Conservation (phyloP, 2,329 filamentous ascomycete genomes). For the Cordyceps tenuipes region DNA sequence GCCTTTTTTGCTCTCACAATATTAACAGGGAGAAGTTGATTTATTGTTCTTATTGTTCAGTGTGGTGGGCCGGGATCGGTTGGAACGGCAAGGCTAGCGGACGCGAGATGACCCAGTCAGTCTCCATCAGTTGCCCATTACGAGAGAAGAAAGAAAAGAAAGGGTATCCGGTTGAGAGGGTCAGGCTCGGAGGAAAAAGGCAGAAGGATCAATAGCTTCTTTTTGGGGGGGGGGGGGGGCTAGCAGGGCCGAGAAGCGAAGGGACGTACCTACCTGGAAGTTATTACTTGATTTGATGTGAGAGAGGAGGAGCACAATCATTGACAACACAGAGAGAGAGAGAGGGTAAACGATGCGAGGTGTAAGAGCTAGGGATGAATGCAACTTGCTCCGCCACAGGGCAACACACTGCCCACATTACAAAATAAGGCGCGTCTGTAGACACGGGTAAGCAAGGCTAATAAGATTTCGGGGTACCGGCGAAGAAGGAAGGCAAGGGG, state of each 20-base stretch:
- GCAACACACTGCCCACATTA: not conserved
- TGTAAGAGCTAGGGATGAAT: not conserved
- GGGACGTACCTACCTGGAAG: not conserved
- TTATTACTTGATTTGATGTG: not conserved
- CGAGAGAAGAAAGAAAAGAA: not conserved
- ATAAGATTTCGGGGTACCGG: not conserved
- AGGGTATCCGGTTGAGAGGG: not conserved
- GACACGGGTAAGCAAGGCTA: not conserved
- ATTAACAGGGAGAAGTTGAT: not conserved
- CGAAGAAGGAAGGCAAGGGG: not conserved
- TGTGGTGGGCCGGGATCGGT: slow-evolving; percentile 11
- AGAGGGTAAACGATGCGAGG: not conserved
- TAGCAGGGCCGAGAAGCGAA: not conserved
- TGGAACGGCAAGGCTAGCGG: slow-evolving; percentile 10
- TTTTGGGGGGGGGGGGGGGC: not conserved
- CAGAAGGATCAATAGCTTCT: not conserved
- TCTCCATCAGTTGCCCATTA: slow-evolving; percentile 1
- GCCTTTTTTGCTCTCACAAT: not conserved
- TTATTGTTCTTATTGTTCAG: not conserved
- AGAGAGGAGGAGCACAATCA: not conserved
- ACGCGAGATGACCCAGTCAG: slow-evolving; percentile 2
- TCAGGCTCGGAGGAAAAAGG: not conserved
- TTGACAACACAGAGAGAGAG: not conserved
- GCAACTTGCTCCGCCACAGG: not conserved
- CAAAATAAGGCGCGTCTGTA: not conserved